A percentile compares a stretch with the other conserved stretches of the same genome.
phyloP scores from a whole-genome alignment of 306 rosid species.

The Gastrolobium bilobum region DNA sequence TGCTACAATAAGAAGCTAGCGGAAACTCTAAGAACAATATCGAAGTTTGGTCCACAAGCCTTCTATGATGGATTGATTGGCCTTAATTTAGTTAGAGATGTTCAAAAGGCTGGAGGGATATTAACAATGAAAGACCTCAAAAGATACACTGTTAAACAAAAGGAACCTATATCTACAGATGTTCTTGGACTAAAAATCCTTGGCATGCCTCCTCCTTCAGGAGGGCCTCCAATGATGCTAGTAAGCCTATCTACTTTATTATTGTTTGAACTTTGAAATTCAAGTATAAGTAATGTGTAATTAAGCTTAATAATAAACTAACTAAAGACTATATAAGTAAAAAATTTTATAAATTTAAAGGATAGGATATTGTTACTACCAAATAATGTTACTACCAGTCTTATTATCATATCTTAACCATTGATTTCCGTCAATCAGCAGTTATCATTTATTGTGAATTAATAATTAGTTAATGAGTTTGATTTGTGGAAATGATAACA shows the following conservation, averaged over 20 bases:
- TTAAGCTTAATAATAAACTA: too few relatives aligned
- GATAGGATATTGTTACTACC: too few relatives aligned
- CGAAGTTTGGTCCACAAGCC: constrained; percentile 61
- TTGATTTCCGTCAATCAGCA: too few relatives aligned
- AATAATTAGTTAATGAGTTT: too few relatives aligned
- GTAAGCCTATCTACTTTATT: constrained; percentile 54
- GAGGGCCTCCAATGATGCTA: constrained; percentile 85
- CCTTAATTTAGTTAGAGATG: constrained; percentile 66
- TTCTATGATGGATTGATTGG: constrained; percentile 77
- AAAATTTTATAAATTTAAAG: too few relatives aligned
- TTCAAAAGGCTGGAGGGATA: constrained; percentile 77
- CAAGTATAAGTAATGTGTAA: too few relatives aligned
- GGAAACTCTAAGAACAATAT: constrained; percentile 59
- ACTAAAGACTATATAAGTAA: too few relatives aligned
- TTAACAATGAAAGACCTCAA: constrained; percentile 67
- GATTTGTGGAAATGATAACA: too few relatives aligned
- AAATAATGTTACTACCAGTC: too few relatives aligned
- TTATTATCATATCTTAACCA: too few relatives aligned
- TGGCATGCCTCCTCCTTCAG: constrained; percentile 91
- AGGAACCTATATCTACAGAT: constrained; percentile 56
- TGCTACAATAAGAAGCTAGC: constrained; percentile 70
- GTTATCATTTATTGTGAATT: too few relatives aligned
- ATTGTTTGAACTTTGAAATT: too few relatives aligned
- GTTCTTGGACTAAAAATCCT: constrained; percentile 68
- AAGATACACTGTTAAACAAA: constrained; percentile 61